Evolutionary conservation across 2,329 filamentous ascomycete species (phyloP).

Genomic region (Colletotrichum tabaci): DNA sequence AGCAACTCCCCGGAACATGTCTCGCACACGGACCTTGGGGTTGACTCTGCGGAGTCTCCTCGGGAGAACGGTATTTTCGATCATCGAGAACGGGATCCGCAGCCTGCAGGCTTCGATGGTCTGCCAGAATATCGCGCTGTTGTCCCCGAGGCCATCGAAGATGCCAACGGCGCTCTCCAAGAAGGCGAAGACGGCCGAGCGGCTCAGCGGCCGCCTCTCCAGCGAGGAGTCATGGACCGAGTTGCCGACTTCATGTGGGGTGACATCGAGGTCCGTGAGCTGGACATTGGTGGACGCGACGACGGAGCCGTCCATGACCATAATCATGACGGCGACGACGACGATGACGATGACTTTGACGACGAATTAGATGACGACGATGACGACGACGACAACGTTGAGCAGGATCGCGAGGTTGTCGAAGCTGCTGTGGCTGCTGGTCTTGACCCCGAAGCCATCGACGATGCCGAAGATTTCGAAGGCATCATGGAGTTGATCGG

Average conservation of each 20-base stretch:
- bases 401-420: slow-evolving; percentile 70
- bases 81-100: background rate
- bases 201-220: slow-evolving; percentile 41
- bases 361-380: slow-evolving; percentile 50
- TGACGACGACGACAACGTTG: slow-evolving; percentile 52
- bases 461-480: slow-evolving; percentile 94
- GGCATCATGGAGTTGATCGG: slow-evolving; percentile 96
- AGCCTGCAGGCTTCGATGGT: background rate
- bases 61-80: slow-evolving; percentile 4
- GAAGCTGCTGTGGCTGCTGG: slow-evolving; percentile 77
- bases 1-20: slow-evolving; percentile 26
- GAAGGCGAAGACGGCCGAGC: slow-evolving; percentile 29
- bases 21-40: slow-evolving; percentile 8
- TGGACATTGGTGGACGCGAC: slow-evolving; percentile 45
- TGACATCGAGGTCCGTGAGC: slow-evolving; percentile 60
- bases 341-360: slow-evolving; percentile 60
- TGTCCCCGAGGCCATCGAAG: slow-evolving; percentile 10
- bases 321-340: slow-evolving; percentile 53
- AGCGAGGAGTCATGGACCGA: slow-evolving; percentile 57
- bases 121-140: slow-evolving; percentile 1
- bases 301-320: slow-evolving; percentile 68
- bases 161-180: slow-evolving; percentile 12
- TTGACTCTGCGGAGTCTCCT: slow-evolving; percentile 2
- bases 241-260: slow-evolving; percentile 76
- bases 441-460: slow-evolving; percentile 81